Evolutionary conservation across 805 yeast genomes (phyloP), one percentile per base, ranked within the genome.

Genomic region (Phaffomyces thermotolerans): DNA sequence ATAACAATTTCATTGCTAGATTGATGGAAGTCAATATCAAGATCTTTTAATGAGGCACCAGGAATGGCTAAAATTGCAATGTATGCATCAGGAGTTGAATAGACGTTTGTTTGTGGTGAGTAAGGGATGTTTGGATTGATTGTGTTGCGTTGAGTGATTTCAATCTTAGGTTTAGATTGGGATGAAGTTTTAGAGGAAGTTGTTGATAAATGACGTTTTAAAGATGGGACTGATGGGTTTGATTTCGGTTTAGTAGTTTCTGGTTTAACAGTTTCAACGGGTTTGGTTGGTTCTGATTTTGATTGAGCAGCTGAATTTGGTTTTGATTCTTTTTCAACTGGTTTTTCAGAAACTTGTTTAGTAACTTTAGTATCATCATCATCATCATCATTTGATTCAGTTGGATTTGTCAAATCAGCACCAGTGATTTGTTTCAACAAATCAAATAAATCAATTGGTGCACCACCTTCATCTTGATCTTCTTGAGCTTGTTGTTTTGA

Each of bases 11-110:
- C 81, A 50, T 72, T 71, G 12, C 75, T 67, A 2, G 79, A 66
- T 32, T 83, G 79, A 52, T 79, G 84, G 59, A 68, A 78, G 52
- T 79, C 80, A 35, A 79, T 69, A 40, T 72, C 73, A 49, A 79
- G 70, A 15, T 73, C 68, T 34, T 70, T 68, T 20, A 75, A 71
- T 29, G 68, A 64, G 3, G 80, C 79, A 39, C 84, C 84, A n/a
- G 84, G 78, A 23, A 79, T 56, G 4, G 81, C 73, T 12, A 78
- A 56, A 1, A 72, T 73, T 12, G 77, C 69, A 14, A 67, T 54
- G 49, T 77, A 79, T 15, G 63, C 59, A 15, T 66, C 66, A 1
- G 66, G 65, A 40, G 67, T 63, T 47, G 78, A 79, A 50, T 77
- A 78, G n/a, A 78, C 71, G 49, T 78, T 79, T 4, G 78, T 63